phyloP scores from a whole-genome alignment of 495 filamentous ascomycete species.

The Halenospora varia region DNA sequence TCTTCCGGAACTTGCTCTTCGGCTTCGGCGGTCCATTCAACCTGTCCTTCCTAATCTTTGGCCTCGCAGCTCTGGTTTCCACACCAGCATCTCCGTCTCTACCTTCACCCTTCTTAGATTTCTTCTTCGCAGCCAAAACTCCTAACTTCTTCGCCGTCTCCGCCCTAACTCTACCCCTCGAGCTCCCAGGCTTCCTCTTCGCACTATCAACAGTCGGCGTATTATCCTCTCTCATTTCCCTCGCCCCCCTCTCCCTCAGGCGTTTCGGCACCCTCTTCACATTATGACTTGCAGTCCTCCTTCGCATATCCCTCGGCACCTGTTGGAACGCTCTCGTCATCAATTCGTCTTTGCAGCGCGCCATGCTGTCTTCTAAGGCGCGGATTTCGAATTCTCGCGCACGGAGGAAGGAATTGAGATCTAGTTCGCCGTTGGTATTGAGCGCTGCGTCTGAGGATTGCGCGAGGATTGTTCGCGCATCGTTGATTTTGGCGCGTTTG shows the following conservation, averaged over 20 bases:
- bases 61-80: conserved; percentile 30
- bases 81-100: conserved; percentile 6
- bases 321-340: conserved; percentile 81
- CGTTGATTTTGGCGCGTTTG: conserved; percentile 62
- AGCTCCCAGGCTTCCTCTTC: conserved; percentile 64
- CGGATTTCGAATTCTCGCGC: conserved; percentile 86
- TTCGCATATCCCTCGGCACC: conserved; percentile 76
- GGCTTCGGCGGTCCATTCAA: conserved; percentile 63
- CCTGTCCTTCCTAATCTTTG: conserved; percentile 66
- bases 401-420: conserved; percentile 75
- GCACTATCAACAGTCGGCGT: conserved; percentile 76
- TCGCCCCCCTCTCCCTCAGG: conserved; percentile 62
- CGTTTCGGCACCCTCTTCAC: conserved; percentile 83
- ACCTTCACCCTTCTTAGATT: conserved; percentile 47
- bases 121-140: conserved; percentile 56
- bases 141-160: conserved; percentile 75
- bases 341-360: conserved; percentile 60
- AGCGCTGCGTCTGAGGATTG: conserved; percentile 70
- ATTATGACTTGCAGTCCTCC: conserved; percentile 93
- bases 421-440: conserved; percentile 71
- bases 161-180: conserved; percentile 67
- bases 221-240: conserved; percentile 89
- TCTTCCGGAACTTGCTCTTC: conserved; percentile 72
- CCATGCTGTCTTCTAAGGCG: conserved; percentile 75
- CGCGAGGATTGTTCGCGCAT: conserved; percentile 67